Evolutionary conservation across 1,139 yeast species (phyloP).

Genomic region (Hansenula lynferdii): DNA sequence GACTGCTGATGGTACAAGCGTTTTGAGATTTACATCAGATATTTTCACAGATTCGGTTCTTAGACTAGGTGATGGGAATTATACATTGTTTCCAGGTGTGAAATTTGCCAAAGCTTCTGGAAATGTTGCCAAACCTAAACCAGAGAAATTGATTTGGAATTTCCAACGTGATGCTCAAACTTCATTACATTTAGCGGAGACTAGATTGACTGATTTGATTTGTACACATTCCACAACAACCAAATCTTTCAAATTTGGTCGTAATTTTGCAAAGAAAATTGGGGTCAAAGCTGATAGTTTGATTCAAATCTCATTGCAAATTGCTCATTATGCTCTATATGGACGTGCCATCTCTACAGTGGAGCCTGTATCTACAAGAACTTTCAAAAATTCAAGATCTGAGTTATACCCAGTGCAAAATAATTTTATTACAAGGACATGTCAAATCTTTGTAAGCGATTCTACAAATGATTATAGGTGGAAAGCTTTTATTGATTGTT

Average conservation of each 20-base stretch:
- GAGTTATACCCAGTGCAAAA: conserved; percentile 64
- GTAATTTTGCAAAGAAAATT: conserved; percentile 44
- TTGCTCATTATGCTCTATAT: conserved; percentile 67
- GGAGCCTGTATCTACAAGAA: conserved; percentile 72
- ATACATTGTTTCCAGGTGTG: conserved; percentile 34
- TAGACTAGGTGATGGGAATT: conserved; percentile 69
- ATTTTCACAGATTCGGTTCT: conserved; percentile 70
- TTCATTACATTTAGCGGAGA: conserved; percentile 59
- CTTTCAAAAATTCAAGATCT: conserved; percentile 62
- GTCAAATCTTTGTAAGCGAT: conserved; percentile 57
- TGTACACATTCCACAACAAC: conserved; percentile 63
- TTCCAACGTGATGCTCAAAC: conserved; percentile 45
- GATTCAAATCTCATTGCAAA: conserved; percentile 63
- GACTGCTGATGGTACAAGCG: conserved; percentile 76
- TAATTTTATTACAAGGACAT: conserved; percentile 45
- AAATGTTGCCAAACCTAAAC: conserved; percentile 34
- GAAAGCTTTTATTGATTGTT: conserved; percentile 46
- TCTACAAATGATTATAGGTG: conserved; percentile 40
- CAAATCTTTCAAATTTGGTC: conserved; percentile 35
- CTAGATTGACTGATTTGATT: conserved; percentile 69
- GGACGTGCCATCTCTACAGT: conserved; percentile 64
- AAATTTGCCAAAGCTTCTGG: conserved; percentile 10
- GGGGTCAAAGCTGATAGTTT: conserved; percentile 61
- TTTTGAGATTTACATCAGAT: conserved; percentile 67
- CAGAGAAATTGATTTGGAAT: conserved; percentile 40